Percentiles rank a stretch among this genome's conserved stretches.
Conservation (phyloP, 306 rosid species). For the Prunus armeniaca region DNA sequence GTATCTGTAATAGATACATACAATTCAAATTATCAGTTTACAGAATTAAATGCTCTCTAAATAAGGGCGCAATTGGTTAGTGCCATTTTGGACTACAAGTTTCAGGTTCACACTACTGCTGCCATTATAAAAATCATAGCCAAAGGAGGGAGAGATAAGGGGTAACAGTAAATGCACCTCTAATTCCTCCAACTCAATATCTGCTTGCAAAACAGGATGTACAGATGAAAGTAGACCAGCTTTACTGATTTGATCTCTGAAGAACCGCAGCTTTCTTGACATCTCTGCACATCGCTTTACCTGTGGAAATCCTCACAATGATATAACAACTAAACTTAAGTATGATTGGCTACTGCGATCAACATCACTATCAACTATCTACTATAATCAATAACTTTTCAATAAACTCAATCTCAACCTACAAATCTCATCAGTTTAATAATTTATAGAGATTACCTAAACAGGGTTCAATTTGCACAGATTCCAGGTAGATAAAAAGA, state of each 20-base stretch:
- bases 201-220: slow-evolving; percentile 62
- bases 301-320: slow-evolving; percentile 45
- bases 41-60: slow-evolving; percentile 22
- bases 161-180: slow-evolving; percentile 54
- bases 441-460: background rate
- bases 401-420: background rate
- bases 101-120: slow-evolving; percentile 16
- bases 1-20: slow-evolving; percentile 51
- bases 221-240: slow-evolving; percentile 65
- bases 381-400: slow-evolving; percentile 1
- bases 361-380: slow-evolving; percentile 6
- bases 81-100: slow-evolving; percentile 11
- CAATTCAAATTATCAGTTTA: slow-evolving; percentile 28
- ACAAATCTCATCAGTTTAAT: background rate
- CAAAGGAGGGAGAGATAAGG: slow-evolving; percentile 14
- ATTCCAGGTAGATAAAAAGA: slow-evolving; percentile 11
- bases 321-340: slow-evolving; percentile 6
- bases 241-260: slow-evolving; percentile 90
- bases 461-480: background rate
- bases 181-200: slow-evolving; percentile 78
- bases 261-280: slow-evolving; percentile 90
- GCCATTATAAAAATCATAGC: slow-evolving; percentile 20
- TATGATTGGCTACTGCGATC: slow-evolving; percentile 6
- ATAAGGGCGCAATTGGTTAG: slow-evolving; percentile 8
- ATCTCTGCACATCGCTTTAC: slow-evolving; percentile 98